Evolutionary conservation across 345 rosid genomes (phyloP).

Genomic region (Syzygium grande): DNA sequence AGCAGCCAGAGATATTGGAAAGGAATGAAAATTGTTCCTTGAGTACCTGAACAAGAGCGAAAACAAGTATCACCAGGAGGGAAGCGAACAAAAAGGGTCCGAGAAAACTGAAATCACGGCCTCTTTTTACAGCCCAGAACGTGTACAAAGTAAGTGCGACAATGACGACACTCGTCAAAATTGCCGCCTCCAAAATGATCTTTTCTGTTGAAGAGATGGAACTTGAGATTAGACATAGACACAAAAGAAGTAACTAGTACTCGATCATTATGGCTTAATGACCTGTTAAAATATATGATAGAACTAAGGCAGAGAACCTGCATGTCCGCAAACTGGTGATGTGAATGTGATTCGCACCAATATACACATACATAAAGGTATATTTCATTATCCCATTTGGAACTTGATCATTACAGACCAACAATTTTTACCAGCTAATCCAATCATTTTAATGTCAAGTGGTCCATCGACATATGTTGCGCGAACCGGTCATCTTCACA

Average conservation of each 20-base stretch:
- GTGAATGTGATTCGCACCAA: neutral
- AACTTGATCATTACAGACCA: too few species aligned
- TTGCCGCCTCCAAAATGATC: slow-evolving; percentile 47
- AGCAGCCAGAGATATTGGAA: neutral
- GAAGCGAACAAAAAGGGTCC: slow-evolving; percentile 60
- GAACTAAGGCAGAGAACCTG: neutral
- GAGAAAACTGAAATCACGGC: slow-evolving; percentile 55
- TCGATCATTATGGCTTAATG: too few species aligned
- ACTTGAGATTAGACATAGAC: slow-evolving; percentile 1
- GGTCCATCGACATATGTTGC: too few species aligned
- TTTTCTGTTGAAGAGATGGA: slow-evolving; percentile 24
- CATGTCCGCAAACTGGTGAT: too few species aligned
- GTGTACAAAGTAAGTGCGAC: slow-evolving; percentile 56
- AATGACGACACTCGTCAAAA: slow-evolving; percentile 44
- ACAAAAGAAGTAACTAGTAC: neutral
- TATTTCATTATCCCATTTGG: neutral
- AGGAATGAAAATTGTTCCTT: neutral
- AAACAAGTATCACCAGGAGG: slow-evolving; percentile 31
- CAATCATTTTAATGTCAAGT: too few species aligned
- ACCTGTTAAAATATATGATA: neutral
- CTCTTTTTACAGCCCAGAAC: slow-evolving; percentile 65
- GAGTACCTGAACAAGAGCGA: slow-evolving; percentile 24
- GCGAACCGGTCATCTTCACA: too few species aligned
- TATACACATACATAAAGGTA: neutral
- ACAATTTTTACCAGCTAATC: too few species aligned